A percentile compares a stretch with the other conserved stretches of the same genome.
These are phyloP conservation scores for Zasmidium cellare DNA, from an alignment of 2,329 filamentous ascomycete genomes.

Conservation along the genomic window DNA sequence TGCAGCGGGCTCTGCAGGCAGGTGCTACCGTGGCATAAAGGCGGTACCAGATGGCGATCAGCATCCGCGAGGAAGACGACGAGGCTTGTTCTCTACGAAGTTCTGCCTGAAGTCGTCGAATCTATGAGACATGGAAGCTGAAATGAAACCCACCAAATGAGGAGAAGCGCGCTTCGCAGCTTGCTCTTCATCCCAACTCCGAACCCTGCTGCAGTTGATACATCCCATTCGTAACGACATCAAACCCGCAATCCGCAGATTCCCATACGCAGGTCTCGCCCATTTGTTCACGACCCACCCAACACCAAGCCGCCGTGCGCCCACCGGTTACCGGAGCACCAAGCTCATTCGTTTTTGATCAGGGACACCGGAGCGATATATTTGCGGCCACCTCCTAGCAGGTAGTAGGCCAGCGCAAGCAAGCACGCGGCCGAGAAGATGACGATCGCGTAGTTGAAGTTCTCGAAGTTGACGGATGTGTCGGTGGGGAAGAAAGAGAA, in stretches of 20 bases:
- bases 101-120: neutral
- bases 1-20: neutral
- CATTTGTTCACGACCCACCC: neutral
- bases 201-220: neutral
- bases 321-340: neutral
- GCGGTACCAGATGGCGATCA: neutral
- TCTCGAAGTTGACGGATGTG: conserved; percentile 20
- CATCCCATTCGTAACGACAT: neutral
- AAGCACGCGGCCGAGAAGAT: conserved; percentile 30
- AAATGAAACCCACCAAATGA: neutral
- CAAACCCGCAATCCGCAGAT: neutral
- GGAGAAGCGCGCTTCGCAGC: neutral
- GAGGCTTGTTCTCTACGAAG: neutral
- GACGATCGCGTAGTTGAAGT: conserved; percentile 36
- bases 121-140: conserved; percentile 1
- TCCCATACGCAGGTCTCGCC: neutral
- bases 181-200: neutral
- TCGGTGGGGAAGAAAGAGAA: conserved; percentile 36
- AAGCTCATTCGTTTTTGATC: conserved; percentile 27
- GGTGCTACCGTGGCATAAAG: neutral
- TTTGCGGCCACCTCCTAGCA: conserved; percentile 25
- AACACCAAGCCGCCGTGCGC: neutral
- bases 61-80: neutral
- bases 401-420: conserved; percentile 29
- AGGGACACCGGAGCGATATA: conserved; percentile 34